Evolutionary conservation across 2,329 filamentous ascomycete species (phyloP).

Genomic region (Canariomyces notabilis): DNA sequence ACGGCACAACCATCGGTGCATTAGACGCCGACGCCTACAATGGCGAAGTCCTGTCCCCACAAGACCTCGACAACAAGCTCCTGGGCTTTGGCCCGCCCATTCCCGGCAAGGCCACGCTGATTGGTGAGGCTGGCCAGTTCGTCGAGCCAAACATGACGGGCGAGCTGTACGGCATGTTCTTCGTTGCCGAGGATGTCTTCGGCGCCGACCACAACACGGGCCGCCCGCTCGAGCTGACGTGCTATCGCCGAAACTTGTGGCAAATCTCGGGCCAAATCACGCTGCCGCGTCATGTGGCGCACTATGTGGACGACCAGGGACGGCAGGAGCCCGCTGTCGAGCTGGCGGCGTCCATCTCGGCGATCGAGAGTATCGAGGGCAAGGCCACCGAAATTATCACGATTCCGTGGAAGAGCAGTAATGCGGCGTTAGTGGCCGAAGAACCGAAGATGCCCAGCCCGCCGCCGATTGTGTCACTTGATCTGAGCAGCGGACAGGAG

Average conservation of each 20-base stretch:
- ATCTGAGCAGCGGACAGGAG: constrained; percentile 56
- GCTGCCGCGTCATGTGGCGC: constrained; percentile 65
- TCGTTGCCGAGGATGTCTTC: constrained; percentile 78
- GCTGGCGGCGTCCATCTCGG: constrained; percentile 75
- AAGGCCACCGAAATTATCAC: constrained; percentile 92
- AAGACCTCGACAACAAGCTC: constrained; percentile 63
- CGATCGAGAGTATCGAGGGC: constrained; percentile 86
- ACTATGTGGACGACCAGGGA: constrained; percentile 68
- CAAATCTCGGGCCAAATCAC: constrained; percentile 87
- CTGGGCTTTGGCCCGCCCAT: constrained; percentile 66
- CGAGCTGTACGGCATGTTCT: constrained; percentile 84
- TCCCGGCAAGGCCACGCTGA: constrained; percentile 50
- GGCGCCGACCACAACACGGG: constrained; percentile 48
- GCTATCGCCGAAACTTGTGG: constrained; percentile 91
- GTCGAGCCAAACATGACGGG: constrained; percentile 64
- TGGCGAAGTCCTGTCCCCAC: constrained; percentile 44
- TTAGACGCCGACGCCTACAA: constrained; percentile 23
- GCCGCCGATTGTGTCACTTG: constrained; percentile 51
- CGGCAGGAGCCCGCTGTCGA: constrained; percentile 72
- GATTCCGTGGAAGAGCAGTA: constrained; percentile 86
- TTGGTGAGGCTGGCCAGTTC: constrained; percentile 61
- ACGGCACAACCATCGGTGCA: constrained; percentile 29
- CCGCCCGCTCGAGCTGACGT: constrained; percentile 76
- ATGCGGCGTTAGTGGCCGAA: constrained; percentile 47
- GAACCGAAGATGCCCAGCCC: constrained; percentile 46